Evolutionary conservation across 441 rosid species (phyloP).

Genomic region (Populus hybrid): DNA sequence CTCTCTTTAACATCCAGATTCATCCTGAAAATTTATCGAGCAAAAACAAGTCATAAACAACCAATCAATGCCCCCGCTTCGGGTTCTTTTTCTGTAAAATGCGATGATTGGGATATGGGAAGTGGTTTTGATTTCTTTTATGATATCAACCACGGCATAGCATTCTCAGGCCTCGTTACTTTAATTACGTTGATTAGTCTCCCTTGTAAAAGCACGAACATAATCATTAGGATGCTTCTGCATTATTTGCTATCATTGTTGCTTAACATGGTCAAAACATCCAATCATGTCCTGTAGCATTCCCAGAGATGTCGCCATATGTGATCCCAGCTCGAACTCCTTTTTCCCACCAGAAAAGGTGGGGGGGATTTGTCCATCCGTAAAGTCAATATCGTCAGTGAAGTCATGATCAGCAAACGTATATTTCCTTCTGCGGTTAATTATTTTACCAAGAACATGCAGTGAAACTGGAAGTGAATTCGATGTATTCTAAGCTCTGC

Average conservation of each 20-base stretch:
- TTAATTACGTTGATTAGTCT: slow-evolving; percentile 18
- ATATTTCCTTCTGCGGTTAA: too few relatives aligned
- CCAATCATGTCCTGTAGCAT: background rate
- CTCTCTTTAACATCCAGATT: background rate
- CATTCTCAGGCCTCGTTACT: slow-evolving; percentile 3
- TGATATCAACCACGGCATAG: background rate
- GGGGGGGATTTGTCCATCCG: background rate
- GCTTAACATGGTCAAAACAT: slow-evolving; percentile 5
- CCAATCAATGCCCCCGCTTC: too few relatives aligned
- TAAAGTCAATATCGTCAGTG: background rate
- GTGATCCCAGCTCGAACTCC: background rate
- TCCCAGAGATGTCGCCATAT: background rate
- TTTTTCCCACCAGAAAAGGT: background rate
- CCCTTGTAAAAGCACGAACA: slow-evolving; percentile 29
- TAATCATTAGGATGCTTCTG: slow-evolving; percentile 33
- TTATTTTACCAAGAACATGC: background rate
- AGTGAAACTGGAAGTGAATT: background rate
- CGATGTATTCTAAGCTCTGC: background rate
- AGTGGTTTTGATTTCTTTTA: too few relatives aligned
- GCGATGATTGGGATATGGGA: too few relatives aligned
- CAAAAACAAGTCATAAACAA: background rate
- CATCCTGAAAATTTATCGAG: background rate
- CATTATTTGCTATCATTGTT: slow-evolving; percentile 21
- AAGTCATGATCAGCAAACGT: background rate
- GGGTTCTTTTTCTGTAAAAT: too few relatives aligned